phyloP scores from a whole-genome alignment of 148 eudicot genomes.

The Diospyros kaki region DNA sequence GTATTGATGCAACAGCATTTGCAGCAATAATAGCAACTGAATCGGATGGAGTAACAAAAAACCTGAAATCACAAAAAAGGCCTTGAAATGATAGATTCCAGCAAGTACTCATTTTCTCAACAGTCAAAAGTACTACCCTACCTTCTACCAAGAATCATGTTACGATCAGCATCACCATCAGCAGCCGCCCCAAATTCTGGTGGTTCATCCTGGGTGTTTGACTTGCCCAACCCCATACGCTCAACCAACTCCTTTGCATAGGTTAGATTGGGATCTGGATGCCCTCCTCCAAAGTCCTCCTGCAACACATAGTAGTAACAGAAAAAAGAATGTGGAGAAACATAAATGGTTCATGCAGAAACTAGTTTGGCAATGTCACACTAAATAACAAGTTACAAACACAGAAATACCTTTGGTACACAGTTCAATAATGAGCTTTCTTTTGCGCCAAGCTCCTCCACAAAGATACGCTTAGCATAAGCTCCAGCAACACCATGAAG shows the following conservation, averaged over 20 bases:
- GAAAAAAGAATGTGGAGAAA: constrained; percentile 2
- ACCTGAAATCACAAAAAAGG: constrained; percentile 45
- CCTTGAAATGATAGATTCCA: constrained; percentile 8
- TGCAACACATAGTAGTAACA: constrained; percentile 18
- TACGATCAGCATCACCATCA: constrained; percentile 98
- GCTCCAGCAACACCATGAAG: constrained; percentile 98
- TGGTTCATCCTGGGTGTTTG: constrained; percentile 54
- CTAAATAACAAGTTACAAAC: background rate
- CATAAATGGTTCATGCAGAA: background rate
- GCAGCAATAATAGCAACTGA: constrained; percentile 99
- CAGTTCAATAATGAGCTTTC: constrained; percentile 81
- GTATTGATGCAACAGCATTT: constrained; percentile 84
- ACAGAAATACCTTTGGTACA: constrained; percentile 63
- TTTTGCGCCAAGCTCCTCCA: constrained; percentile 83
- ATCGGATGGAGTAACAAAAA: constrained; percentile 95
- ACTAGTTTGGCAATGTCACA: background rate
- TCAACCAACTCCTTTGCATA: constrained; percentile 92
- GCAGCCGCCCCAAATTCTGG: constrained; percentile 99
- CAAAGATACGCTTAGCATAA: constrained; percentile 86
- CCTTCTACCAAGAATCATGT: constrained; percentile 97
- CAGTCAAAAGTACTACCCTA: constrained; percentile 17
- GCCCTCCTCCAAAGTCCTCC: constrained; percentile 99
- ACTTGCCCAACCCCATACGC: constrained; percentile 89
- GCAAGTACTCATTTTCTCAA: background rate
- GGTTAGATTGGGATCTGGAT: constrained; percentile 98